Conservation (phyloP, 2,329 filamentous ascomycete species). For the Claviceps maximensis region DNA sequence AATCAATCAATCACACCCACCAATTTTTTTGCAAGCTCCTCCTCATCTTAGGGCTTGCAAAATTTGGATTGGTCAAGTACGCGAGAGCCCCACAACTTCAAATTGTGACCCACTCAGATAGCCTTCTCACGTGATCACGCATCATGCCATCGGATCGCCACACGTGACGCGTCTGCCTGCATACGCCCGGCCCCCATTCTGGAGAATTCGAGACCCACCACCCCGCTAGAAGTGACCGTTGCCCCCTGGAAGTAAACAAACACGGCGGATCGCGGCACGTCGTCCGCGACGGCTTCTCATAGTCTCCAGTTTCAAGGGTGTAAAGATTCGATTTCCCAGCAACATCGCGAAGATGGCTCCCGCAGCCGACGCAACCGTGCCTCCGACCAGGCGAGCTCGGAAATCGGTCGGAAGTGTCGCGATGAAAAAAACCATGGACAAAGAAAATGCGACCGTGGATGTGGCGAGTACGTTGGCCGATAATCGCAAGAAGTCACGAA, state of each 20-base stretch:
- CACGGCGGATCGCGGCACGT: conserved; percentile 17
- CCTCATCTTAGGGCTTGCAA: conserved; percentile 27
- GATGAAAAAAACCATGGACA: conserved; percentile 44
- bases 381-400: conserved; percentile 44
- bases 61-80: conserved; percentile 23
- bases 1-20: conserved; percentile 22
- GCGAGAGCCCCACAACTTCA: conserved; percentile 11
- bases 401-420: conserved; percentile 56
- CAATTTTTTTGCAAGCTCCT: conserved; percentile 19
- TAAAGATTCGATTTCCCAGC: conserved; percentile 10
- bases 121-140: not conserved
- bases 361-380: conserved; percentile 32
- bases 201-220: not conserved
- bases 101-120: not conserved
- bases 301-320: conserved; percentile 3
- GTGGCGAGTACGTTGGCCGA: conserved; percentile 39
- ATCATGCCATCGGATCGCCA: not conserved
- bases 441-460: conserved; percentile 67
- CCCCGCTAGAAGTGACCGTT: conserved; percentile 3
- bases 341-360: conserved; percentile 19
- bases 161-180: not conserved
- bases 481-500: conserved; percentile 60
- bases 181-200: not conserved
- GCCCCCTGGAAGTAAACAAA: conserved; percentile 25
- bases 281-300: not conserved